These are phyloP conservation scores for Boeremia exigua DNA, from an alignment of 2,329 filamentous ascomycete genomes.

Conservation along the genomic window DNA sequence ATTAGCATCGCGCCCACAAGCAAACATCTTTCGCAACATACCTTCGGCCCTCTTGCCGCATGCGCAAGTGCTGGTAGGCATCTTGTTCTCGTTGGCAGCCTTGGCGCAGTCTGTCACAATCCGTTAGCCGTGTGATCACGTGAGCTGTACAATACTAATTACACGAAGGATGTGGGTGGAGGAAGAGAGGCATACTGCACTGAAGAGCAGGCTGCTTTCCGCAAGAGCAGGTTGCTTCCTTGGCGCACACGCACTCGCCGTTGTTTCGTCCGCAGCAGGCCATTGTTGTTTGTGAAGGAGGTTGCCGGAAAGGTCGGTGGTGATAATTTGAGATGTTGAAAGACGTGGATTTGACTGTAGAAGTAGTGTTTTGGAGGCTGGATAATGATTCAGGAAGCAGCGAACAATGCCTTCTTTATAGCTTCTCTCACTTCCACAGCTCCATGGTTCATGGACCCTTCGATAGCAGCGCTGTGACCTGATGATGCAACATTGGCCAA, in stretches of 20 bases:
- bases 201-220: constrained; percentile 85
- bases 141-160: constrained; percentile 14
- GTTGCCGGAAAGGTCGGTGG: constrained; percentile 10
- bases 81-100: constrained; percentile 74
- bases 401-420: constrained; percentile 30
- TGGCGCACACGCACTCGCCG: constrained; percentile 63
- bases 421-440: constrained; percentile 20
- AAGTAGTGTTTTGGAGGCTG: constrained; percentile 6
- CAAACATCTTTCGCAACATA: constrained; percentile 50
- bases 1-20: neutral
- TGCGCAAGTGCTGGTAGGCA: constrained; percentile 71
- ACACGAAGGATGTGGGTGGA: constrained; percentile 16
- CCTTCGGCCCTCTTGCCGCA: constrained; percentile 78
- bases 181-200: constrained; percentile 62
- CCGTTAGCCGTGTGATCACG: constrained; percentile 8
- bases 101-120: constrained; percentile 67
- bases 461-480: constrained; percentile 26
- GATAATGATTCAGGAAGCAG: constrained; percentile 5
- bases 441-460: constrained; percentile 25
- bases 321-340: neutral
- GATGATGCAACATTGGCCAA: constrained; percentile 29
- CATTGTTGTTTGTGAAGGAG: constrained; percentile 42
- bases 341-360: neutral
- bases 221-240: constrained; percentile 78
- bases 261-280: constrained; percentile 66